Conservation (phyloP, 1,284 basidiomycete genomes). For the Puccinia hordei region DNA sequence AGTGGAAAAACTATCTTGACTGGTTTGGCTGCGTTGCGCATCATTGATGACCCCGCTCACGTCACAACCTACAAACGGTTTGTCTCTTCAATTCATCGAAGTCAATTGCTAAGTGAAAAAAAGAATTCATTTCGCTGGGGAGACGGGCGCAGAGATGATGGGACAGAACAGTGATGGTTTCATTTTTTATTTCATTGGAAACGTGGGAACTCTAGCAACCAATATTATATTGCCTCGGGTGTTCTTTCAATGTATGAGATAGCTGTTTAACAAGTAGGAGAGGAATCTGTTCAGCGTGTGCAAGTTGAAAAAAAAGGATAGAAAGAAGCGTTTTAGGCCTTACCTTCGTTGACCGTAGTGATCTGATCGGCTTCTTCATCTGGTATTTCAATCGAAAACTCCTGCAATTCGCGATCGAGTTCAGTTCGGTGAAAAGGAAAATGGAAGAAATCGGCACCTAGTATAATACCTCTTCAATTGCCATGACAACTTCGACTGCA, state of each 20-base stretch:
- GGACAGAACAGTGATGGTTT: background rate
- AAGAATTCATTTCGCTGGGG: background rate
- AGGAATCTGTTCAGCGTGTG: background rate
- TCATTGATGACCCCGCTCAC: too few relatives aligned
- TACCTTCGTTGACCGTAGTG: slow-evolving; percentile 88
- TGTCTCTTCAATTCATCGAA: background rate
- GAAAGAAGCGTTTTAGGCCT: slow-evolving; percentile 57
- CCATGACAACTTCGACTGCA: slow-evolving; percentile 98
- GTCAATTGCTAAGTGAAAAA: background rate
- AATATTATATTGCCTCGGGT: slow-evolving; percentile 44
- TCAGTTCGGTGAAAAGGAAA: slow-evolving; percentile 62
- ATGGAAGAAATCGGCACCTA: slow-evolving; percentile 61
- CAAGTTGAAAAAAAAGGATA: background rate
- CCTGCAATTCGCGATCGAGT: slow-evolving; percentile 63
- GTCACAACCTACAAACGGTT: background rate
- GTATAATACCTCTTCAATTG: slow-evolving; percentile 69
- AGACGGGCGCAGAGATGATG: background rate
- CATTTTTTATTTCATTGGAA: background rate
- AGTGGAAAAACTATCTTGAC: too few relatives aligned
- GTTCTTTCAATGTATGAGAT: slow-evolving; percentile 52
- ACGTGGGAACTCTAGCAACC: background rate
- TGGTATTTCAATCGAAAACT: slow-evolving; percentile 88
- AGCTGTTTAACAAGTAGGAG: slow-evolving; percentile 10
- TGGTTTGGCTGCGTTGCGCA: too few relatives aligned
- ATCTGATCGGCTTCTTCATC: slow-evolving; percentile 98